These are phyloP conservation scores for Hypoxylon lienhwacheense DNA, from an alignment of 495 filamentous ascomycete genomes.

Conservation along the genomic window DNA sequence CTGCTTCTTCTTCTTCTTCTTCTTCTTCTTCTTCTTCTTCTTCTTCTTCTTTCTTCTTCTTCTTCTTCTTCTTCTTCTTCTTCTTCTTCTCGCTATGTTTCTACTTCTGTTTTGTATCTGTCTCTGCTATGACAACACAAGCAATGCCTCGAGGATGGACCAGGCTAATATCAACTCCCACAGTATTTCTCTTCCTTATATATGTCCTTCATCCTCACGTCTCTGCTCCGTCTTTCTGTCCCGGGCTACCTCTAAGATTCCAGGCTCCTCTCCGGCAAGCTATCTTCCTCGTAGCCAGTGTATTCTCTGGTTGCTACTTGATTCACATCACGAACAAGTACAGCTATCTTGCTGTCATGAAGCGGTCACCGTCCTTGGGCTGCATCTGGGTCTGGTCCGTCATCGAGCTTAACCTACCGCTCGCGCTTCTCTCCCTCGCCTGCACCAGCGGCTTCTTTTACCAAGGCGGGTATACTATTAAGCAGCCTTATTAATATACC, in stretches of 20 bases:
- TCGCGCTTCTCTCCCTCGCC: constrained; percentile 62
- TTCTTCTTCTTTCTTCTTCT: too few species aligned
- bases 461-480: constrained; percentile 66
- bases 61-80: too few species aligned
- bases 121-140: neutral
- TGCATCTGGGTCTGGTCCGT: constrained; percentile 94
- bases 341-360: constrained; percentile 88
- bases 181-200: constrained; percentile 63
- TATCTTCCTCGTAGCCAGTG: constrained; percentile 60
- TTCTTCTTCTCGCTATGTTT: too few species aligned
- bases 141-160: neutral
- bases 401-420: constrained; percentile 76
- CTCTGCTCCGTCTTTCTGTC: constrained; percentile 46
- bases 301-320: constrained; percentile 70
- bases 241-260: constrained; percentile 47
- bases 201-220: constrained; percentile 61
- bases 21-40: too few species aligned
- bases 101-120: too few species aligned
- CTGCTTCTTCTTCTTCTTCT: too few species aligned
- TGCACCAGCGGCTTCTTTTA: constrained; percentile 66
- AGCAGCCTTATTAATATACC: constrained; percentile 22
- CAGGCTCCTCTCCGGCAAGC: constrained; percentile 57
- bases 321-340: constrained; percentile 77
- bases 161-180: constrained; percentile 33
- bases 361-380: constrained; percentile 83